phyloP scores from a whole-genome alignment of 805 yeast species.

The Candida hungchunana region DNA sequence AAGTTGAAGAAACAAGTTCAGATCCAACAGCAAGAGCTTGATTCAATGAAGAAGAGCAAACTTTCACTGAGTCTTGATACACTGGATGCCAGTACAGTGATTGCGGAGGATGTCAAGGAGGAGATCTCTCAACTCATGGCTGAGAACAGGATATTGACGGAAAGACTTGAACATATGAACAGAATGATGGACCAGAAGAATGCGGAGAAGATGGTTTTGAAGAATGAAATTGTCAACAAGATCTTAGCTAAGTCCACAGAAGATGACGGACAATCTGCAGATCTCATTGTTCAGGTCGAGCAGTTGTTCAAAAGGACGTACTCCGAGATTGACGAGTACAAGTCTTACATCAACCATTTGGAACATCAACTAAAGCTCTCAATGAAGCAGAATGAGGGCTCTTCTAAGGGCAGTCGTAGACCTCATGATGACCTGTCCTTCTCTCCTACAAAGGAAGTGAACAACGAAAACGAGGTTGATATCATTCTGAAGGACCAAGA shows the following conservation, averaged over 20 bases:
- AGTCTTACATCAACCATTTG: slow-evolving; percentile 54
- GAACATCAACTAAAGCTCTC: slow-evolving; percentile 45
- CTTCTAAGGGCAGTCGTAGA: neutral
- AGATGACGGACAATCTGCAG: slow-evolving; percentile 31
- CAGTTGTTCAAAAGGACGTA: slow-evolving; percentile 43
- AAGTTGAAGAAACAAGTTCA: slow-evolving; percentile 58
- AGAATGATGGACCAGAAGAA: slow-evolving; percentile 58
- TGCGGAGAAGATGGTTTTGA: slow-evolving; percentile 48
- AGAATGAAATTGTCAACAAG: slow-evolving; percentile 58
- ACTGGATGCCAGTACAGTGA: slow-evolving; percentile 4
- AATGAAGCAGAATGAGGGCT: slow-evolving; percentile 9
- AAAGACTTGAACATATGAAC: slow-evolving; percentile 64
- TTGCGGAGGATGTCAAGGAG: slow-evolving; percentile 24
- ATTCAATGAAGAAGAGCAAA: slow-evolving; percentile 28
- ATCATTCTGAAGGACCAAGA: slow-evolving; percentile 50
- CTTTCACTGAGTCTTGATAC: slow-evolving; percentile 3
- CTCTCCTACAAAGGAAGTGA: slow-evolving; percentile 15
- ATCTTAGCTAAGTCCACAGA: slow-evolving; percentile 36
- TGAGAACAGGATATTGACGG: slow-evolving; percentile 62
- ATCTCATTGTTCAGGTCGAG: slow-evolving; percentile 41
- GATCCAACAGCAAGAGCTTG: slow-evolving; percentile 51
- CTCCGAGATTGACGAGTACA: slow-evolving; percentile 54
- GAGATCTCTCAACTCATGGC: slow-evolving; percentile 45
- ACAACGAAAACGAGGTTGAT: slow-evolving; percentile 21
- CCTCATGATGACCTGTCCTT: neutral